Percentiles rank a stretch among this genome's conserved stretches.
Conservation (phyloP, 192 early-diverging fungal species). For the Coemansia reversa region DNA sequence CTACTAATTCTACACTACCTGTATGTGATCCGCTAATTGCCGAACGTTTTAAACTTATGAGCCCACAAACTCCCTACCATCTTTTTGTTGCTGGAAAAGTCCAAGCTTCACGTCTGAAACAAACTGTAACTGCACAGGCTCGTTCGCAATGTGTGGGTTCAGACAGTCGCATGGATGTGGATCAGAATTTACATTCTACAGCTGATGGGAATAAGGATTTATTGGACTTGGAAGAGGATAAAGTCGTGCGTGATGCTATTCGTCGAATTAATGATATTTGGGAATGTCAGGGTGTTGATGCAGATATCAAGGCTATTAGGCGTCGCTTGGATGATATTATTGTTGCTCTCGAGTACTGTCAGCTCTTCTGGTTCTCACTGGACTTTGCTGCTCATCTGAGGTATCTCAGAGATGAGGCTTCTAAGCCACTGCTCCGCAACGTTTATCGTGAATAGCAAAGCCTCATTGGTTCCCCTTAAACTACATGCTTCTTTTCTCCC, state of each 20-base stretch:
- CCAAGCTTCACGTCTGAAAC: slow-evolving; percentile 44
- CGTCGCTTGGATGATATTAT: slow-evolving; percentile 36
- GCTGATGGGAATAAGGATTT: not conserved
- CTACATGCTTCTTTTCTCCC: too few species aligned
- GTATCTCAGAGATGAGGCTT: slow-evolving; percentile 29
- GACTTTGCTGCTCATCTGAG: slow-evolving; percentile 47
- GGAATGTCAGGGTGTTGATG: slow-evolving; percentile 14
- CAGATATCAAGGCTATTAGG: slow-evolving; percentile 22
- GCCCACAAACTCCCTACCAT: slow-evolving; percentile 51
- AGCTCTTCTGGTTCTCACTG: slow-evolving; percentile 50
- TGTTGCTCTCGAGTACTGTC: slow-evolving; percentile 40
- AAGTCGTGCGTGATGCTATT: slow-evolving; percentile 23
- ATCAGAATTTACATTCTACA: not conserved
- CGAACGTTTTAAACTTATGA: slow-evolving; percentile 51
- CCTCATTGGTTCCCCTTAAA: too few species aligned
- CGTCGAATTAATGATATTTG: slow-evolving; percentile 42
- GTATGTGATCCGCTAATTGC: slow-evolving; percentile 23
- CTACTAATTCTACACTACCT: slow-evolving; percentile 1
- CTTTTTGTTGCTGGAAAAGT: slow-evolving; percentile 53
- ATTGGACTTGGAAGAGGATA: not conserved
- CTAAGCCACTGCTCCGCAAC: slow-evolving; percentile 26
- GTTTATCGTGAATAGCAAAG: slow-evolving; percentile 28
- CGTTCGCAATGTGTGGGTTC: not conserved
- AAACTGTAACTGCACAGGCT: slow-evolving; percentile 21
- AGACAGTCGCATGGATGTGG: not conserved